Percentiles rank a stretch among this genome's conserved stretches.
These are phyloP conservation scores for Gremmenia infestans DNA, from an alignment of 2,329 filamentous ascomycete species.

Conservation along the genomic window DNA sequence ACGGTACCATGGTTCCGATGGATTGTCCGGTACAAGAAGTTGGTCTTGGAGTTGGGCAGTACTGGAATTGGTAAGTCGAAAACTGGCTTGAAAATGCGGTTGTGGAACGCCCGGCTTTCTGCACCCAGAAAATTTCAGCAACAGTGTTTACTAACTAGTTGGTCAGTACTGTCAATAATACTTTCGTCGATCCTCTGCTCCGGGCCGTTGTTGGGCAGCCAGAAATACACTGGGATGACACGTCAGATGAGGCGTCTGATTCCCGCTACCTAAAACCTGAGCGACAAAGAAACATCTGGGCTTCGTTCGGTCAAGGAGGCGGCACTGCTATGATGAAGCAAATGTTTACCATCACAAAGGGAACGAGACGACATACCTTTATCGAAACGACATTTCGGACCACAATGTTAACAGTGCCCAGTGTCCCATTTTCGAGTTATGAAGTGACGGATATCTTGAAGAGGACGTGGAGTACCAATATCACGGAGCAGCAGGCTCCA, in stretches of 20 bases:
- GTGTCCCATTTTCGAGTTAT: background rate
- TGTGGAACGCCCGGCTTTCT: too few relatives aligned
- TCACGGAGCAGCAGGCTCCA: background rate
- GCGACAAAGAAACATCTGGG: constrained; percentile 3
- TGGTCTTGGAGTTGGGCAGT: background rate
- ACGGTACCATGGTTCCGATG: background rate
- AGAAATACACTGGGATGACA: constrained; percentile 1
- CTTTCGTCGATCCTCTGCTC: background rate
- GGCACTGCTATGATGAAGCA: constrained; percentile 4
- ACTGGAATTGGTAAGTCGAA: background rate
- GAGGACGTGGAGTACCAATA: constrained; percentile 1
- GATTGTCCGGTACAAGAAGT: background rate
- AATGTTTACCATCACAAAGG: constrained; percentile 3
- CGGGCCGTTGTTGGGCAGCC: background rate
- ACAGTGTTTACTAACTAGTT: too few relatives aligned
- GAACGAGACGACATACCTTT: constrained; percentile 1
- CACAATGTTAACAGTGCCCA: background rate
- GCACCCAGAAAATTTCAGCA: too few relatives aligned
- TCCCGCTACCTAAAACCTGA: background rate
- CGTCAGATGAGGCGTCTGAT: background rate
- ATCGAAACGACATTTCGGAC: background rate
- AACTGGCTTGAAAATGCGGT: too few relatives aligned
- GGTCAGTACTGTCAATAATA: background rate
- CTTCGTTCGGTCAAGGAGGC: constrained; percentile 1
- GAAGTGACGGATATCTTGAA: constrained; percentile 2